Base-by-base conservation (phyloP, 129 eudicot genomes). In the Cynara cardunculus region DNA sequence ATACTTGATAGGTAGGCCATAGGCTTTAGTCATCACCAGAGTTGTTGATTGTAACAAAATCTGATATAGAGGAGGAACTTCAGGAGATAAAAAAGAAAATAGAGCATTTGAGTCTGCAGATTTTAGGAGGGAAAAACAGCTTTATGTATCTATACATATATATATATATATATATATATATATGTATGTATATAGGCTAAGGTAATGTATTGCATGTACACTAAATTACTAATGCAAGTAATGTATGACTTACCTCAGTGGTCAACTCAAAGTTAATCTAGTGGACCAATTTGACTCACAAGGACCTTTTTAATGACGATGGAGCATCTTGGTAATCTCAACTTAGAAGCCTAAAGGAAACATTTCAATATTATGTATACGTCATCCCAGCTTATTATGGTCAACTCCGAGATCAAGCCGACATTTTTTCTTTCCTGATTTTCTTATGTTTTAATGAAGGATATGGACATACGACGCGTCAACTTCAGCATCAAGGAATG, bases 391-490 rank as follows among this genome's bases (percentile, higher is more conserved):
- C n/a, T 25, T 25, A 41, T 26, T 64, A 18, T 41, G 4, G 14
- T 73, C 25, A 27, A 21, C 73, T 70, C 62, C 28, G 26, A 19
- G 28, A 61, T 78, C 83, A 59, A 26, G 61, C 73, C 37, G 18
- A 66, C 26, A 14, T 39, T 1, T 30, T 70, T 10, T 44, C 16
- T 22, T 31, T 75, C 72, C 25, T 72, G 19, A 21, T 25, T 74
- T 56, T 5, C 7, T 7, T 44, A 44, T 61, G 35, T 62, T 84
- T 24, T 72, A 65, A 77, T 87, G 84, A 69, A 96, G 99, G 92
- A 89, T 96, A 86, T 96, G 99, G 99, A 89, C 99, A 73, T 89
- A 92, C 49, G 97, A 89, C 86, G 88, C 99, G 22, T 86, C 93
- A 12, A 88, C 90, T 75, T 86, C 97, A 44, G 85, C 94, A 82